Evolutionary conservation across 2,329 filamentous ascomycete species (phyloP).

Genomic region (Coniochaeta ligniaria): DNA sequence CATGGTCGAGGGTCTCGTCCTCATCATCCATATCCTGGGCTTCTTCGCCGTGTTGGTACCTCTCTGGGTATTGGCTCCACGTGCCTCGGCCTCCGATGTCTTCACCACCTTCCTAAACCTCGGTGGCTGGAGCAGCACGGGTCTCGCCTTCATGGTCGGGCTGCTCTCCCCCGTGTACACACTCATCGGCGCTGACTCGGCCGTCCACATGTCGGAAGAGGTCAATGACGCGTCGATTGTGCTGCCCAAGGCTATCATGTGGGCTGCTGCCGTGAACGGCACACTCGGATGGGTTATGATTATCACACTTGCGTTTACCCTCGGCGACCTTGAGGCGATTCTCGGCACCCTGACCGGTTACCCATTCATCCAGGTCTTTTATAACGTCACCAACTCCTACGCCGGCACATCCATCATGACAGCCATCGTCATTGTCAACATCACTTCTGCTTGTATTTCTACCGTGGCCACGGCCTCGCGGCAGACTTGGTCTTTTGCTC

Average conservation of each 20-base stretch:
- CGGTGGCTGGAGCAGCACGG: constrained; percentile 37
- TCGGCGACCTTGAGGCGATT: constrained; percentile 21
- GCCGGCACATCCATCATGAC: constrained; percentile 43
- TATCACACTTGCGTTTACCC: constrained; percentile 27
- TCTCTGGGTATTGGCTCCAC: constrained; percentile 17
- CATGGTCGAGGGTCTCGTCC: constrained; percentile 40
- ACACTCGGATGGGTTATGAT: constrained; percentile 27
- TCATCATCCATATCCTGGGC: constrained; percentile 34
- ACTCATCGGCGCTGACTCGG: constrained; percentile 26
- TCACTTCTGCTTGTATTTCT: constrained; percentile 40
- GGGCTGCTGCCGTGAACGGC: constrained; percentile 24
- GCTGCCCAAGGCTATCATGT: constrained; percentile 29
- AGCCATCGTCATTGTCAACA: constrained; percentile 38
- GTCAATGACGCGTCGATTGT: constrained; percentile 24
- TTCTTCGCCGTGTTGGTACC: constrained; percentile 19
- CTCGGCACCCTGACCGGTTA: constrained; percentile 36
- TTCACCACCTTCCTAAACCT: constrained; percentile 39
- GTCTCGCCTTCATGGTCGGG: constrained; percentile 37
- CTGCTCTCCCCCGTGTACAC: constrained; percentile 31
- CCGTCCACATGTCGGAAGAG: constrained; percentile 30
- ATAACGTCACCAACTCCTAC: constrained; percentile 37
- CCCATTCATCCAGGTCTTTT: constrained; percentile 54
- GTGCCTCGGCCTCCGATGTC: constrained; percentile 20
- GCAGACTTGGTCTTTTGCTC: constrained; percentile 47
- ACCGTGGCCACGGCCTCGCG: constrained; percentile 51